Evolutionary conservation across 2,329 filamentous ascomycete species (phyloP), one percentile per base, ranked within the genome.

Genomic region (Pseudopyricularia cyperi): DNA sequence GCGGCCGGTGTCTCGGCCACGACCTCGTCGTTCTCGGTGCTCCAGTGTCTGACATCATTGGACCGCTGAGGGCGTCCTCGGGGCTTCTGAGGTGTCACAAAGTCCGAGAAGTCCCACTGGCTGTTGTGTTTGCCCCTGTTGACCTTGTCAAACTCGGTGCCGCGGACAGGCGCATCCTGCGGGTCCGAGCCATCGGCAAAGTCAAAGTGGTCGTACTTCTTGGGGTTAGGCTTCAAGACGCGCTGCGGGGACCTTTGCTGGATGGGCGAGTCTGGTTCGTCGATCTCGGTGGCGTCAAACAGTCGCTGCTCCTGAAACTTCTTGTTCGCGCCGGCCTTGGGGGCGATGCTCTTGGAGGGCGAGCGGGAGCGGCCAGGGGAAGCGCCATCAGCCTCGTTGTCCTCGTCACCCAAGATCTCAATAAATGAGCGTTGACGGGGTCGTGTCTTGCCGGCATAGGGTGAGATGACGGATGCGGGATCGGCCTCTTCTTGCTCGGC

Each of bases 31-130:
- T 85, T 78, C 55, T 89, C 83, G 48, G 84, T 82, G 59, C 83
- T 85, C 80, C 87, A 94, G 65, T 93, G 85, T 52, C 87, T 84
- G 55, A 83, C 76, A 55, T 93, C 82, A 62, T 89, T 80, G 37
- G 76, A 71, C 54, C 82, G 77, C 51, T 73, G 63, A 22, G 77
- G 65, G 65, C 84, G 86, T 46, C 74, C 85, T 48, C 79, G 72
- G 26, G 69, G 58, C 73, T 95, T 95, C 57, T 84, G 77, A 0
- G 91, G 91, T 0, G 90, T 95, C 15, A 73, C 71, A 60, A 95
- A 95, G 68, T 95, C 89, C 55, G 88, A 80, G 66, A 97, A 97
- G 48, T 82, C 81, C 89, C 91, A 96, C 56, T 87, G 83, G 57
- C 82, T 82, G 54, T 75, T 71, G 63, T 88, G 83, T 69, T 85